Conservation (phyloP, 768 basidiomycete species). For the Russula griseocarnosa region DNA sequence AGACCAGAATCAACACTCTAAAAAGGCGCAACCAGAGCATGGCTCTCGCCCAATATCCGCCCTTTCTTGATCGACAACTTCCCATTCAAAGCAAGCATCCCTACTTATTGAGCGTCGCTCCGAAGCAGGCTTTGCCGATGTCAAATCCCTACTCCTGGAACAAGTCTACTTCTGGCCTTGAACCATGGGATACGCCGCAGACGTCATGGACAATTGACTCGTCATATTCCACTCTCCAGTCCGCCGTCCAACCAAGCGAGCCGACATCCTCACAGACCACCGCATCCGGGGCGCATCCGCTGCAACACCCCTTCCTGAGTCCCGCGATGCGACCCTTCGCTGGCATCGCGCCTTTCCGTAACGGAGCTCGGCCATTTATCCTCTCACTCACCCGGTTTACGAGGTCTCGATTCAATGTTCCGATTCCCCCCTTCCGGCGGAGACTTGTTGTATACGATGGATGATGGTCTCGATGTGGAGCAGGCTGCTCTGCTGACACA, state of each 20-base stretch:
- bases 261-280: slow-evolving; percentile 14
- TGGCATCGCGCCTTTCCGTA: slow-evolving; percentile 19
- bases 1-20: slow-evolving; percentile 9
- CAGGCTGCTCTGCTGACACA: slow-evolving; percentile 13
- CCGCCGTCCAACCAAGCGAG: slow-evolving; percentile 20
- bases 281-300: slow-evolving; percentile 13
- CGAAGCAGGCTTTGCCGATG: slow-evolving; percentile 19
- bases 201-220: slow-evolving; percentile 28
- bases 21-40: slow-evolving; percentile 24
- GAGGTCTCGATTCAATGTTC: slow-evolving; percentile 22
- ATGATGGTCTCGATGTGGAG: slow-evolving; percentile 22
- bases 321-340: slow-evolving; percentile 24
- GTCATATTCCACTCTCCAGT: slow-evolving; percentile 27
- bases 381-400: slow-evolving; percentile 20
- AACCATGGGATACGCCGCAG: slow-evolving; percentile 21
- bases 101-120: slow-evolving; percentile 20
- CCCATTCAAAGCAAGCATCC: slow-evolving; percentile 27
- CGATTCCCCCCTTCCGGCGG: slow-evolving; percentile 16
- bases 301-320: slow-evolving; percentile 24
- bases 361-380: slow-evolving; percentile 20
- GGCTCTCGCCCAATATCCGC: slow-evolving; percentile 28
- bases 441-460: slow-evolving; percentile 24
- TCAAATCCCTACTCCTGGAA: slow-evolving; percentile 26
- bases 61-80: slow-evolving; percentile 24
- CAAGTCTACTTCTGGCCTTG: slow-evolving; percentile 21